Base-by-base conservation (phyloP, 164 flowering plant genomes). In the Berberis thunbergii region DNA sequence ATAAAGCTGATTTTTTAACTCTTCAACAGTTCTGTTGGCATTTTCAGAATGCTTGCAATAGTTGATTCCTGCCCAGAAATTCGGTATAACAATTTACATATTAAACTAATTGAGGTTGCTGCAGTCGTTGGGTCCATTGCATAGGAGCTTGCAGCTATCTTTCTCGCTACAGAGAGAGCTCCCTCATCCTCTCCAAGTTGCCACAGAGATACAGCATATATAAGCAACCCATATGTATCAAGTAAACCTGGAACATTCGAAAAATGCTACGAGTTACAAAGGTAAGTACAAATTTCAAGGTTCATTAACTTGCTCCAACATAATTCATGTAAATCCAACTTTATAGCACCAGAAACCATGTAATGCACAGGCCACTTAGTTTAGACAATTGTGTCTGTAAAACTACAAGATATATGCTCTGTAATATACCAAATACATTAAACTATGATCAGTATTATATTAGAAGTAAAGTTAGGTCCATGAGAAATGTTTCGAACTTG, bases 151-250 rank as follows among this genome's bases (percentile, higher is more conserved):
- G 74, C 74, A 68, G 80, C 87, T 54, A 91, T 73, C 68, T 69
- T 75, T 74, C 86, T 83, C 40, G 72, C 72, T 41, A 78, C 76
- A 54, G 83, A 73, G 62, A 91, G 81, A 63, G 91, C 89, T 70
- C 57, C 13, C 10, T 87, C 88, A 55, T 69, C 75, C 70, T 81
- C 74, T 45, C 97, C 97, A 70, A 88, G 84, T 75, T 79, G 55
- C 89, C 89, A 91, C 60, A 86, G 67, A 12, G 84, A 82, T 64
- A 87, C 49, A 59, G 93, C 96, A 83, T 91, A 89, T 78, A 91
- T 72, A 61, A 87, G 96, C 68, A 86, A 71, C 58, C 86, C 82
- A 70, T 73, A 75, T 39, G 61, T 61, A 73, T 87, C 88, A 69
- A 94, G 97, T 71, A 78, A 61, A 70, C 92, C 98, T 91, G 72